Conservation (phyloP, 345 rosid species). For the Jatropha curcas region DNA sequence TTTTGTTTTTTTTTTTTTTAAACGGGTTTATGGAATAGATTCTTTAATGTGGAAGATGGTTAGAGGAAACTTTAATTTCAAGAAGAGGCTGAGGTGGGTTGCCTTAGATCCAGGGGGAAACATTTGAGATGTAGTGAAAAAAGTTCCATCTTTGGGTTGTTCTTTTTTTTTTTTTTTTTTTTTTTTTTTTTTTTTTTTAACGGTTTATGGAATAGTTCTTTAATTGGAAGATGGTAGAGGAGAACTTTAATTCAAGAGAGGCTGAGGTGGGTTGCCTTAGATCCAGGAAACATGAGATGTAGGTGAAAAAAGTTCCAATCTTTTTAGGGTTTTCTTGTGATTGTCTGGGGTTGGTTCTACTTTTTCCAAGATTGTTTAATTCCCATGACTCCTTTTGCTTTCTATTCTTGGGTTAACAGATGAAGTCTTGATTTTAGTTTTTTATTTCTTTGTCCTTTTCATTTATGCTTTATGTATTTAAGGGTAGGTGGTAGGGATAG, state of each 20-base stretch:
- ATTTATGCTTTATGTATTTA: constrained; percentile 8
- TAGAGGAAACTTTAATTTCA: too few species aligned
- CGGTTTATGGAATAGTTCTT: constrained; percentile 15
- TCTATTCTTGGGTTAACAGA: constrained; percentile 20
- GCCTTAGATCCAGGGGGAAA: too few species aligned
- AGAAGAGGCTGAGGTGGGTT: too few species aligned
- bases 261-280: constrained; percentile 19
- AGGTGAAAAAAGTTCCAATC: constrained; percentile 7
- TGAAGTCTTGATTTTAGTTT: constrained; percentile 14
- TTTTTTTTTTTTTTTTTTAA: not conserved
- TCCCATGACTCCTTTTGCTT: constrained; percentile 29
- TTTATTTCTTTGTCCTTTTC: too few species aligned
- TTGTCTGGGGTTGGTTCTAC: constrained; percentile 1
- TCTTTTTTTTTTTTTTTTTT: not conserved
- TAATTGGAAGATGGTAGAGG: constrained; percentile 23
- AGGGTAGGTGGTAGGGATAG: constrained; percentile 36
- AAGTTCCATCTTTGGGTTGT: too few species aligned
- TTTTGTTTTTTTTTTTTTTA: too few species aligned
- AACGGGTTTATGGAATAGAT: too few species aligned
- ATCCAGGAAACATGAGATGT: constrained; percentile 22
- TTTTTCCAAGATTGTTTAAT: constrained; percentile 11
- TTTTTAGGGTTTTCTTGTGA: constrained; percentile 23
- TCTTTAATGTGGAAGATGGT: too few species aligned
- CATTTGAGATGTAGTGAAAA: too few species aligned
- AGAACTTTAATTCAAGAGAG: constrained; percentile 21